Conservation (phyloP, 305 asterid genomes). For the Rubia balearica region DNA sequence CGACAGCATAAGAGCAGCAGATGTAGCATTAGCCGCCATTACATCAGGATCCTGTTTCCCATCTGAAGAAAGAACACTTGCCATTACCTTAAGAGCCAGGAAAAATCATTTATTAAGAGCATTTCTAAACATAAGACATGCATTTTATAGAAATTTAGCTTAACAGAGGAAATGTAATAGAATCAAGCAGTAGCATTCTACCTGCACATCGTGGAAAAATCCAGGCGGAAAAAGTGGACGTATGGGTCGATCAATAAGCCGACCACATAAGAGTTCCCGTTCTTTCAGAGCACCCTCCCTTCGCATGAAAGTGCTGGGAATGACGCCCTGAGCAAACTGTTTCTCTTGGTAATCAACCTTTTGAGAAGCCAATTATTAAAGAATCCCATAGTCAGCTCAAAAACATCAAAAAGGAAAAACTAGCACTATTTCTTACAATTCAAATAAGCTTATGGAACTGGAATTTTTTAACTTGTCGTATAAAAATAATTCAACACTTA, state of each 20-base stretch:
- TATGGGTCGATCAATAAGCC: conserved; percentile 89
- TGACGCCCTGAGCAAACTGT: conserved; percentile 86
- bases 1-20: conserved; percentile 93
- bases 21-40: conserved; percentile 92
- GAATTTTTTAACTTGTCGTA: too few relatives aligned
- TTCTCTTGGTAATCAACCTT: conserved; percentile 98
- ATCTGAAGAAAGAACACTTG: conserved; percentile 93
- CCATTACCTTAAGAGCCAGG: conserved; percentile 46
- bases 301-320: conserved; percentile 82
- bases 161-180: background rate
- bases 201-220: conserved; percentile 97
- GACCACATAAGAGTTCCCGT: conserved; percentile 92
- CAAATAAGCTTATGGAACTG: background rate
- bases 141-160: too few relatives aligned
- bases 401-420: background rate
- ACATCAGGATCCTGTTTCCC: conserved; percentile 96
- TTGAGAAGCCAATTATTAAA: conserved; percentile 18
- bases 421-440: background rate
- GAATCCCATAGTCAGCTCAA: background rate
- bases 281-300: conserved; percentile 98
- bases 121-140: conserved; percentile 14
- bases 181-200: conserved; percentile 19
- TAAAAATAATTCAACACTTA: too few relatives aligned
- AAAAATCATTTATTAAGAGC: conserved; percentile 13
- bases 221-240: conserved; percentile 93